These are phyloP conservation scores for Mycena sanguinolenta DNA, from an alignment of 768 basidiomycete species.

Conservation along the genomic window DNA sequence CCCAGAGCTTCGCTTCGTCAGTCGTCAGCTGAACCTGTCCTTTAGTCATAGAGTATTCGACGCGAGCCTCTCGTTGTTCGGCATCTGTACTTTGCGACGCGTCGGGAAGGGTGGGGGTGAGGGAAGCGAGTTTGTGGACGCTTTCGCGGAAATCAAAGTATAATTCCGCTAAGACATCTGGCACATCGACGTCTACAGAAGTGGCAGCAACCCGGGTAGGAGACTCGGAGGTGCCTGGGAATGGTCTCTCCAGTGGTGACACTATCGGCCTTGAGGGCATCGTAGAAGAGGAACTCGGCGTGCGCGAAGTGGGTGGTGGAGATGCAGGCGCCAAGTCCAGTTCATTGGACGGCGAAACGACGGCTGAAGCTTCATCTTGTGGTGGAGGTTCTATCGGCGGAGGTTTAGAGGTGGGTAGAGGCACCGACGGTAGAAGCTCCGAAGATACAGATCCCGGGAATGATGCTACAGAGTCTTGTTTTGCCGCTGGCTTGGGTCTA, in stretches of 20 bases:
- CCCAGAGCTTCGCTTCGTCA: conserved; percentile 76
- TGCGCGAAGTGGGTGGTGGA: not conserved
- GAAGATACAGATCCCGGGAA: not conserved
- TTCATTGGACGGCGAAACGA: not conserved
- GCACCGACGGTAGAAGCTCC: too few species aligned
- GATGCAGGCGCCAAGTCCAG: not conserved
- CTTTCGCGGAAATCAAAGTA: conserved; percentile 65
- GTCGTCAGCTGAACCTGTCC: conserved; percentile 69
- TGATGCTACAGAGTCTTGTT: not conserved
- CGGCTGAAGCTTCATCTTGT: not conserved
- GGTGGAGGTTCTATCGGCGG: not conserved
- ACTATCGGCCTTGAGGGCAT: not conserved
- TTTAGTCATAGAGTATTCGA: conserved; percentile 70
- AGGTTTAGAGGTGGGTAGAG: conserved; percentile 1
- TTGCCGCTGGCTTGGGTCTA: not conserved
- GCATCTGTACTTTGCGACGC: conserved; percentile 29
- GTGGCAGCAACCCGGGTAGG: not conserved
- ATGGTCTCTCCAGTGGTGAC: conserved; percentile 29
- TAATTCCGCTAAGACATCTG: conserved; percentile 52
- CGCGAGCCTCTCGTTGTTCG: conserved; percentile 50
- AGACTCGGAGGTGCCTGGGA: conserved; percentile 9
- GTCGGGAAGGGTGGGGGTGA: conserved; percentile 43
- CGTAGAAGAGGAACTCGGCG: not conserved
- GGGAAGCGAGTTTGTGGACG: conserved; percentile 57
- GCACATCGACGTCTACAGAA: not conserved